Percentiles rank a stretch among this genome's conserved stretches.
Evolutionary conservation across 2,329 filamentous ascomycete genomes (phyloP).

Genomic region (Cladosporium colombiae): DNA sequence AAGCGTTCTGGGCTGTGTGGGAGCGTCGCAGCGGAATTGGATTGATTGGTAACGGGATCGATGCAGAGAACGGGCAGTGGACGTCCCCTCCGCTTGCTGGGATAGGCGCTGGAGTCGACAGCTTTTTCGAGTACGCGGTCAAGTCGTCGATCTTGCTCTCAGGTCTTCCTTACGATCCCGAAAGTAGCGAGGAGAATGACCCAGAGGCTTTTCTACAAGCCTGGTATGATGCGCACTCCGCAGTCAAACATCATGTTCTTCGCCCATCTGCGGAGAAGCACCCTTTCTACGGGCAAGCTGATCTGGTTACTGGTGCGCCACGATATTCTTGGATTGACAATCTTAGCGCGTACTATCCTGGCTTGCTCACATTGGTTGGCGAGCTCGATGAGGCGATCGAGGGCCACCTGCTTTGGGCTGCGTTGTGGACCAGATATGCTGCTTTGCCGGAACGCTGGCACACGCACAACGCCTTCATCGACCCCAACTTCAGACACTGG

Average conservation of each 20-base stretch:
- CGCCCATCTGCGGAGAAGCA: slow-evolving; percentile 71
- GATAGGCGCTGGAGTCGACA: slow-evolving; percentile 94
- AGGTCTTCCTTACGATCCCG: slow-evolving; percentile 53
- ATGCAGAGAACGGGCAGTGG: slow-evolving; percentile 89
- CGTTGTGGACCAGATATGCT: slow-evolving; percentile 92
- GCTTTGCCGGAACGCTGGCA: slow-evolving; percentile 88
- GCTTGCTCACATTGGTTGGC: slow-evolving; percentile 79
- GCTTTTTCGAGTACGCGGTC: slow-evolving; percentile 97
- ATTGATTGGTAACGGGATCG: slow-evolving; percentile 86
- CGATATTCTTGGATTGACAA: slow-evolving; percentile 96
- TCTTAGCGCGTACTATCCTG: slow-evolving; percentile 91
- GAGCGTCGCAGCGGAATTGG: slow-evolving; percentile 78
- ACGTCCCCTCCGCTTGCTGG: slow-evolving; percentile 78
- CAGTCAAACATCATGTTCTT: slow-evolving; percentile 90
- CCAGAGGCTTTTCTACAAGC: slow-evolving; percentile 76
- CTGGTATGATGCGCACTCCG: slow-evolving; percentile 83
- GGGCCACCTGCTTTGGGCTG: slow-evolving; percentile 86
- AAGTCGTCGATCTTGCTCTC: slow-evolving; percentile 92
- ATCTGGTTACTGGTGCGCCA: slow-evolving; percentile 82
- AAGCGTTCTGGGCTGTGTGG: slow-evolving; percentile 98
- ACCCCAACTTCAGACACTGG: slow-evolving; percentile 90
- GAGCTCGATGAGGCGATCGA: slow-evolving; percentile 89
- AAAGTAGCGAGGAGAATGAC: slow-evolving; percentile 62
- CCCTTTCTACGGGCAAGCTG: slow-evolving; percentile 89
- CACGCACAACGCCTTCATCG: slow-evolving; percentile 69